These are phyloP conservation scores for Penicillium bovifimosum DNA, from an alignment of 495 filamentous ascomycete genomes.

Conservation along the genomic window DNA sequence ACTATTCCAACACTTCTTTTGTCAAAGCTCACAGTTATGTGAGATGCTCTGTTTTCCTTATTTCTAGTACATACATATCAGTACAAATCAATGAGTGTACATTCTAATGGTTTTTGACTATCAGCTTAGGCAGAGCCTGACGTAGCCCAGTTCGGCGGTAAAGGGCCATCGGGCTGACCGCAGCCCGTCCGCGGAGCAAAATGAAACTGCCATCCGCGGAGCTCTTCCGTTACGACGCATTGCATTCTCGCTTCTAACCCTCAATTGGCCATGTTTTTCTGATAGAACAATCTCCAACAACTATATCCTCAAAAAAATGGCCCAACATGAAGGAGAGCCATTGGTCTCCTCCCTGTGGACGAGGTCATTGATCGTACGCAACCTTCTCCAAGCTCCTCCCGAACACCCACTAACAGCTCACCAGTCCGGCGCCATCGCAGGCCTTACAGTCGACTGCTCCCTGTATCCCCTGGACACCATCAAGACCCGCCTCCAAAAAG, in stretches of 20 bases:
- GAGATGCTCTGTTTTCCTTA: neutral
- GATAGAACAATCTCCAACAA: conserved; percentile 1
- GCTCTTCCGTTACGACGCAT: conserved; percentile 9
- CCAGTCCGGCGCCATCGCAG: conserved; percentile 73
- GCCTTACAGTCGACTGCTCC: conserved; percentile 83
- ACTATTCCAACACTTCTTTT: neutral
- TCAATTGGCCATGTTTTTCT: conserved; percentile 9
- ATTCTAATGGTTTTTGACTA: neutral
- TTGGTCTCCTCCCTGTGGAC: conserved; percentile 42
- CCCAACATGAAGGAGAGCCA: conserved; percentile 30
- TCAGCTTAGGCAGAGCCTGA: neutral
- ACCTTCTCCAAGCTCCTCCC: neutral
- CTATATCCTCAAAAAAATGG: conserved; percentile 20
- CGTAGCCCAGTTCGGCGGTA: conserved; percentile 15
- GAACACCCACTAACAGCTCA: neutral
- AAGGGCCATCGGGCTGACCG: conserved; percentile 21
- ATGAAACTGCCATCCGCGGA: conserved; percentile 21
- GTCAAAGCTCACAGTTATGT: neutral
- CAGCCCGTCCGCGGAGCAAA: conserved; percentile 29
- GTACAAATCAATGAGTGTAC: neutral
- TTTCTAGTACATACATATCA: conserved; percentile 4
- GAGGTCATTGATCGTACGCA: conserved; percentile 39
- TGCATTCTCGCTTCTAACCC: neutral
- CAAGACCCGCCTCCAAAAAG: conserved; percentile 89
- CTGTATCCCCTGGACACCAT: conserved; percentile 90